Conservation (phyloP, 352 stramenopile genomes). For the Phytophthora kernoviae region DNA sequence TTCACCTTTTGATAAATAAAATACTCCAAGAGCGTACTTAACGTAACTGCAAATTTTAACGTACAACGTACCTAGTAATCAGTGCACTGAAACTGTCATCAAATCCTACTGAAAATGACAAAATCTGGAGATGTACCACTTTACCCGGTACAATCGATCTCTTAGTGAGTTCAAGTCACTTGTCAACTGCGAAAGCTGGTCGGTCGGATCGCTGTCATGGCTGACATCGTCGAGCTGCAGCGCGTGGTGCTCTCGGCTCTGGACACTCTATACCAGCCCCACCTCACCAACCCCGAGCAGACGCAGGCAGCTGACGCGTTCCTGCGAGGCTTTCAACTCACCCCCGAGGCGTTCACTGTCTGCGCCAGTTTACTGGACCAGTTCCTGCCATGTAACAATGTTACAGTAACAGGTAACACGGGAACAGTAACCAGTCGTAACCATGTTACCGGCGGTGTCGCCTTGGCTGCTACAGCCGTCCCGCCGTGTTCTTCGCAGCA, state of each 20-base stretch:
- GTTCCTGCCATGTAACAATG: conserved; percentile 35
- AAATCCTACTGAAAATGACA: too few species aligned
- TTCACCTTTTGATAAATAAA: too few species aligned
- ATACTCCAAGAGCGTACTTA: too few species aligned
- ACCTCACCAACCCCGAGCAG: conserved; percentile 53
- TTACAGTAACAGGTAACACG: not conserved
- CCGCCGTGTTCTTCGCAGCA: conserved; percentile 76
- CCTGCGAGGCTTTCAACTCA: conserved; percentile 81
- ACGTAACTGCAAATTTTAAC: too few species aligned
- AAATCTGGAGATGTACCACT: too few species aligned
- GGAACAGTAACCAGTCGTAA: conserved; percentile 13
- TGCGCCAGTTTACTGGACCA: conserved; percentile 66
- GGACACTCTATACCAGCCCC: conserved; percentile 62
- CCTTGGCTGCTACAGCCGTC: conserved; percentile 29
- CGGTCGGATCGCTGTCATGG: conserved; percentile 1
- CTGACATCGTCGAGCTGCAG: conserved; percentile 25
- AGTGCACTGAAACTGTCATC: too few species aligned
- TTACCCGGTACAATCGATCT: not conserved
- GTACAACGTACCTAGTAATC: too few species aligned
- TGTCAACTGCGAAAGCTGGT: not conserved
- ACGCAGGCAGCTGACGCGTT: conserved; percentile 74
- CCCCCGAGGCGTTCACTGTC: conserved; percentile 76
- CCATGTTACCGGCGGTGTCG: conserved; percentile 5
- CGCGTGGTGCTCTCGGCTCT: conserved; percentile 52
- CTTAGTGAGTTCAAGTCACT: not conserved